phyloP scores from a whole-genome alignment of 2,329 filamentous ascomycete genomes.

The Trichoderma sp. region DNA sequence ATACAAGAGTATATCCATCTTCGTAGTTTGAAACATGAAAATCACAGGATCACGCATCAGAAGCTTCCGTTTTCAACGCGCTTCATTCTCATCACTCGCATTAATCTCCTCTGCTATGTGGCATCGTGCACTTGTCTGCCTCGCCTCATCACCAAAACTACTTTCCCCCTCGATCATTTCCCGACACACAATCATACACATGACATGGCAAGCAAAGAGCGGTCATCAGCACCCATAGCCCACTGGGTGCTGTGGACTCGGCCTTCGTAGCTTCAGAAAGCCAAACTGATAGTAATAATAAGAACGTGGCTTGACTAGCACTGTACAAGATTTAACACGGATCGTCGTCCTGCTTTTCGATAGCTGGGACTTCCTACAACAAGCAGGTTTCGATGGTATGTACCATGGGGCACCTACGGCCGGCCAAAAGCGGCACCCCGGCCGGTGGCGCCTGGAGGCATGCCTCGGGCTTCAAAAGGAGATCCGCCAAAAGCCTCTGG shows the following conservation, averaged over 20 bases:
- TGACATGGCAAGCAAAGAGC: conserved; percentile 15
- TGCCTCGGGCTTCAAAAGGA: conserved; percentile 59
- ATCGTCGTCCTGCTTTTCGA: not conserved
- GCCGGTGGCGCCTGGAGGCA: conserved; percentile 53
- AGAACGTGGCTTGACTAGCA: conserved; percentile 9
- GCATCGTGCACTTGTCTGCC: conserved; percentile 16
- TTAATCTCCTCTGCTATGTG: conserved; percentile 6
- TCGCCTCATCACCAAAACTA: conserved; percentile 13
- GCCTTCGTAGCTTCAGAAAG: conserved; percentile 8
- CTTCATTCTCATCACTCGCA: conserved; percentile 8
- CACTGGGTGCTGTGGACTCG: not conserved
- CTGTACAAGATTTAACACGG: conserved; percentile 19
- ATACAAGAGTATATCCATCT: not conserved
- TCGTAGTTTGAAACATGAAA: not conserved
- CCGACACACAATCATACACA: conserved; percentile 10
- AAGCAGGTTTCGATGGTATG: not conserved
- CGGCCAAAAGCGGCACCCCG: conserved; percentile 42
- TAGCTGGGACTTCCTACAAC: not conserved
- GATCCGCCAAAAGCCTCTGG: conserved; percentile 52
- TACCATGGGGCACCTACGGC: conserved; percentile 31
- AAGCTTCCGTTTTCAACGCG: not conserved
- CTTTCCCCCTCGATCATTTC: conserved; percentile 12
- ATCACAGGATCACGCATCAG: not conserved
- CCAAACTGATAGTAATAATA: conserved; percentile 11
- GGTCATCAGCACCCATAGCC: conserved; percentile 12